phyloP scores from a whole-genome alignment of 495 filamentous ascomycete genomes.

The Podospora didyma region DNA sequence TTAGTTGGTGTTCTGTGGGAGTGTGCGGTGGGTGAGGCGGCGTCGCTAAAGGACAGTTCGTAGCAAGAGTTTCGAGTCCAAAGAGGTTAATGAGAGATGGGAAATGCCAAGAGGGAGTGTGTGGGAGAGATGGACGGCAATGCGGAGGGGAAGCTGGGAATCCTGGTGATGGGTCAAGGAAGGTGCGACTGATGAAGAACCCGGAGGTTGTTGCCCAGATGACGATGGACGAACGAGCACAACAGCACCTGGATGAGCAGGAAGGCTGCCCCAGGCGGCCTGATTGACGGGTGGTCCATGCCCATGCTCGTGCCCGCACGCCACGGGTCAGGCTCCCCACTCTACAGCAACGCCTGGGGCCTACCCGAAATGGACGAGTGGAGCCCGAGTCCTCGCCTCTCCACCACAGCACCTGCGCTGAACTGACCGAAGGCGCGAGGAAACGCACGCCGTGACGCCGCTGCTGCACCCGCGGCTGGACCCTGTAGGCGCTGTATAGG shows the following conservation, averaged over 20 bases:
- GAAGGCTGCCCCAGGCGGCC: constrained; percentile 20
- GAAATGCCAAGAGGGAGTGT: constrained; percentile 30
- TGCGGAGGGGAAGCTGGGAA: constrained; percentile 15
- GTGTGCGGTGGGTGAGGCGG: constrained; percentile 16
- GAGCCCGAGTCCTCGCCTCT: constrained; percentile 2
- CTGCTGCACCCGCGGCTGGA: too few species aligned
- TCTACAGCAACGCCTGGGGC: constrained; percentile 15
- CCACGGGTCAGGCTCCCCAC: neutral
- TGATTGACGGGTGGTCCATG: neutral
- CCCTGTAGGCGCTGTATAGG: too few species aligned
- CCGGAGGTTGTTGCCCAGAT: constrained; percentile 18
- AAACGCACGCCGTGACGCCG: neutral
- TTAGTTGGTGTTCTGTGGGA: constrained; percentile 2
- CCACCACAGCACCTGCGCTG: neutral
- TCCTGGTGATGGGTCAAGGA: constrained; percentile 20
- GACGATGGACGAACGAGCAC: constrained; percentile 22
- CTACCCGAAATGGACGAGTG: constrained; percentile 14
- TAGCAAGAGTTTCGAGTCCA: constrained; percentile 22
- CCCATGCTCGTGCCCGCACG: neutral
- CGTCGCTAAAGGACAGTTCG: constrained; percentile 25
- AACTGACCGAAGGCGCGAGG: constrained; percentile 3
- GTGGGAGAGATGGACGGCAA: constrained; percentile 19
- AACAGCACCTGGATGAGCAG: constrained; percentile 11
- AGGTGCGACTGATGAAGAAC: constrained; percentile 24
- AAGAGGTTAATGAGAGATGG: constrained; percentile 33